phyloP scores from a whole-genome alignment of 2,329 filamentous ascomycete genomes.

The Amylocarpus encephaloides region DNA sequence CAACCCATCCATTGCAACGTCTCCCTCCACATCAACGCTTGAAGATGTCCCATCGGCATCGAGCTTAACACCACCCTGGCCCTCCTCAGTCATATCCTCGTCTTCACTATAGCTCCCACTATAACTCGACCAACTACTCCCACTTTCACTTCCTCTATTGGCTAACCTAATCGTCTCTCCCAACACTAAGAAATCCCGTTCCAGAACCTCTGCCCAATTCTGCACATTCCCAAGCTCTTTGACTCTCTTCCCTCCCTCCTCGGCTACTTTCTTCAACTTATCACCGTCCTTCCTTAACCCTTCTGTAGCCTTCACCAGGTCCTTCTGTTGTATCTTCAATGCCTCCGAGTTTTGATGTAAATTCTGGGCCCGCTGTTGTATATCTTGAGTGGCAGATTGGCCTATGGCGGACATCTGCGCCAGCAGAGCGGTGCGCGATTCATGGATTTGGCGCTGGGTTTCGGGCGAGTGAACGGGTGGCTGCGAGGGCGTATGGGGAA shows the following conservation, averaged over 20 bases:
- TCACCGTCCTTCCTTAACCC: constrained; percentile 58
- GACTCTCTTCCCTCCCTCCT: constrained; percentile 55
- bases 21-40: constrained; percentile 12
- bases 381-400: constrained; percentile 62
- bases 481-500: constrained; percentile 5
- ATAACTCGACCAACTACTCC: constrained; percentile 25
- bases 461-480: constrained; percentile 21
- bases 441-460: constrained; percentile 37
- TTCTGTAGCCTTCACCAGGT: constrained; percentile 54
- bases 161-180: constrained; percentile 59
- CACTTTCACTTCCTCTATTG: constrained; percentile 30
- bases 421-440: constrained; percentile 53
- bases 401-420: constrained; percentile 50
- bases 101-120: constrained; percentile 15
- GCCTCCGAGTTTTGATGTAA: constrained; percentile 63
- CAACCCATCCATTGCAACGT: constrained; percentile 14
- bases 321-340: constrained; percentile 61
- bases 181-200: constrained; percentile 57
- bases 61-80: neutral
- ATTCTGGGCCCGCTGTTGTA: constrained; percentile 60
- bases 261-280: constrained; percentile 56
- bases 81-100: constrained; percentile 2
- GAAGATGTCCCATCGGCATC: neutral
- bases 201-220: constrained; percentile 82
- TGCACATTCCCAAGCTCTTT: constrained; percentile 79